phyloP scores from a whole-genome alignment of 1,284 basidiomycete genomes.

The Trichosporon ovoides region DNA sequence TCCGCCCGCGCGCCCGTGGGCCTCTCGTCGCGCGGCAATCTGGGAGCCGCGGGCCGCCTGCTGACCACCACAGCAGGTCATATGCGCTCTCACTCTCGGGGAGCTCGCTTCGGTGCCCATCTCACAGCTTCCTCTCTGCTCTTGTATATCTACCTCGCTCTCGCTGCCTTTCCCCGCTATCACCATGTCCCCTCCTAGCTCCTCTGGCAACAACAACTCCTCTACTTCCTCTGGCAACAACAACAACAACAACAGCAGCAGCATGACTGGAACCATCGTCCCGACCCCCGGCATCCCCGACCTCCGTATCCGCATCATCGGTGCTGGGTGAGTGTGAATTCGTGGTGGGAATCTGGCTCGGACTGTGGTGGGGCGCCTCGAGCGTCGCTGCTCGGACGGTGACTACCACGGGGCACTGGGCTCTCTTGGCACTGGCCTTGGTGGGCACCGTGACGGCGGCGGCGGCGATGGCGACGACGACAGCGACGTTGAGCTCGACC shows the following conservation, averaged over 20 bases:
- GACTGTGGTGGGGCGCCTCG: background rate
- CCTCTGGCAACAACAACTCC: background rate
- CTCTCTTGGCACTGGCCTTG: too few species aligned
- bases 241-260: background rate
- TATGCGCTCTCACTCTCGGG: too few species aligned
- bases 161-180: too few species aligned
- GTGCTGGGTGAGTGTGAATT: constrained; percentile 15
- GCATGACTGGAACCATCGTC: constrained; percentile 4
- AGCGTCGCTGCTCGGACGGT: background rate
- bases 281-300: constrained; percentile 7
- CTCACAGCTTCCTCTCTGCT: too few species aligned
- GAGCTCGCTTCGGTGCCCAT: too few species aligned
- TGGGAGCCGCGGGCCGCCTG: background rate
- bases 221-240: background rate
- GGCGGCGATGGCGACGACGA: too few species aligned
- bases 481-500: too few species aligned
- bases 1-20: background rate
- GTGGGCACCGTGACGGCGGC: too few species aligned
- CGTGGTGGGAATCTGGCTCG: background rate
- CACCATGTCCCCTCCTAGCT: background rate
- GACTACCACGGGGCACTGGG: background rate
- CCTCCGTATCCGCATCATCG: constrained; percentile 20
- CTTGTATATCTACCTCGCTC: too few species aligned
- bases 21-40: background rate
- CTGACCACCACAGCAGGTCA: background rate